phyloP scores from a whole-genome alignment of 139 green algal genomes.

The Auxenochlorella pyrenoidosa region DNA sequence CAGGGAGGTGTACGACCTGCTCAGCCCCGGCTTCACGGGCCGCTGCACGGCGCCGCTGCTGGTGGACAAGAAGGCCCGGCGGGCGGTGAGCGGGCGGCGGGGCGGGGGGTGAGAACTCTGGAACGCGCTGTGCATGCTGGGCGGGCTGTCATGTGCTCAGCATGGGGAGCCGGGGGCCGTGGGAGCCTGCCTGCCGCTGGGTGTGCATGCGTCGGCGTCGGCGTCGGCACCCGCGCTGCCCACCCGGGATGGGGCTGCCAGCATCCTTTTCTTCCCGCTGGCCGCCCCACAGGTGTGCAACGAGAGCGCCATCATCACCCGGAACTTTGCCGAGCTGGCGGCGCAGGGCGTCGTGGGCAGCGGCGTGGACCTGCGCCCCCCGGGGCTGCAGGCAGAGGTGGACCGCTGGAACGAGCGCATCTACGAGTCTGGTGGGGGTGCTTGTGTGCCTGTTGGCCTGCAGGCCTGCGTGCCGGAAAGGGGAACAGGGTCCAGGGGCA shows the following conservation, averaged over 20 bases:
- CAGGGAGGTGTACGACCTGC: constrained; percentile 86
- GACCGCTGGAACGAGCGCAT: constrained; percentile 76
- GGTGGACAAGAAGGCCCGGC: constrained; percentile 66
- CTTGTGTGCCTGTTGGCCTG: neutral
- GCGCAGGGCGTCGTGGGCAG: constrained; percentile 51
- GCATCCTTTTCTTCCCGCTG: too few species aligned
- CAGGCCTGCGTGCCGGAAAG: neutral
- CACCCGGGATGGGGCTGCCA: too few species aligned
- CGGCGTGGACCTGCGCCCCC: constrained; percentile 71
- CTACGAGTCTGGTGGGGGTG: constrained; percentile 51
- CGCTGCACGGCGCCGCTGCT: constrained; percentile 92
- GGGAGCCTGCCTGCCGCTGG: too few species aligned
- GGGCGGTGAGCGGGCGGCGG: constrained; percentile 23
- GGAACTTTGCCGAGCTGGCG: constrained; percentile 63
- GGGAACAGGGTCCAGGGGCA: too few species aligned
- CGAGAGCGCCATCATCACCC: constrained; percentile 81
- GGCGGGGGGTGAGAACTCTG: too few species aligned
- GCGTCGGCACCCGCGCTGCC: too few species aligned
- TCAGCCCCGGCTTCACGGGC: constrained; percentile 73
- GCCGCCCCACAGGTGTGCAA: constrained; percentile 66
- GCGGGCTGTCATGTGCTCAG: too few species aligned
- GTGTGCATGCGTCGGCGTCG: too few species aligned
- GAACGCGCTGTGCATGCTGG: too few species aligned
- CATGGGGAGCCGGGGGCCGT: too few species aligned
- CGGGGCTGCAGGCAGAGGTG: constrained; percentile 66